Evolutionary conservation across 495 filamentous ascomycete genomes (phyloP).

Genomic region (Immersiella caudata): DNA sequence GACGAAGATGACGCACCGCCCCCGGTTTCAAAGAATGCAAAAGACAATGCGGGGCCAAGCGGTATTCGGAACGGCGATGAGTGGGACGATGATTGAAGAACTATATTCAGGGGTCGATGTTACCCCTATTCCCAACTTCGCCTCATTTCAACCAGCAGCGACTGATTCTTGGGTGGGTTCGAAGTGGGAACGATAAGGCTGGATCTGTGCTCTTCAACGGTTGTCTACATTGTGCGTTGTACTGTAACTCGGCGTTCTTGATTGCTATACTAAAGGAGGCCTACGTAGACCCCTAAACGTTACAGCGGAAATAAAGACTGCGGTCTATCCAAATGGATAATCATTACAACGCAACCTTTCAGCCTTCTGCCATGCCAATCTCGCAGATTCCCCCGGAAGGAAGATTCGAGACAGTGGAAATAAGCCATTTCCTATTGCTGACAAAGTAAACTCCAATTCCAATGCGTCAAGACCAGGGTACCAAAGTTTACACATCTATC

Average conservation of each 20-base stretch:
- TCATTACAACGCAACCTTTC: neutral
- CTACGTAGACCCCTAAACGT: neutral
- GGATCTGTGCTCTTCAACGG: neutral
- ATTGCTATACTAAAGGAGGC: neutral
- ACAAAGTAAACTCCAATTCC: constrained; percentile 41
- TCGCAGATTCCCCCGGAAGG: neutral
- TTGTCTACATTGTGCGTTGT: neutral
- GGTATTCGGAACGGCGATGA: constrained; percentile 45
- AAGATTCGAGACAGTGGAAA: neutral
- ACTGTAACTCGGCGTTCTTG: neutral
- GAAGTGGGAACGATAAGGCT: neutral
- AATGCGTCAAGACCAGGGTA: constrained; percentile 37
- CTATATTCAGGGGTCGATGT: neutral
- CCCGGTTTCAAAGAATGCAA: constrained; percentile 16
- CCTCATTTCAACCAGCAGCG: neutral
- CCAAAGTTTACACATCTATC: constrained; percentile 39
- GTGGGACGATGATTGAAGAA: constrained; percentile 43
- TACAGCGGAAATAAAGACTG: neutral
- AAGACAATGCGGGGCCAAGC: constrained; percentile 26
- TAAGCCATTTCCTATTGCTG: constrained; percentile 18
- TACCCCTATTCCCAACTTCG: neutral
- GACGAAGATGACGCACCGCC: constrained; percentile 27
- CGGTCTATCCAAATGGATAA: neutral
- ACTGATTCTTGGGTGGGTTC: neutral
- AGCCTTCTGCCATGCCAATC: neutral